Conservation (phyloP, 2,329 filamentous ascomycete genomes). For the Trichoderma brevicompactum region DNA sequence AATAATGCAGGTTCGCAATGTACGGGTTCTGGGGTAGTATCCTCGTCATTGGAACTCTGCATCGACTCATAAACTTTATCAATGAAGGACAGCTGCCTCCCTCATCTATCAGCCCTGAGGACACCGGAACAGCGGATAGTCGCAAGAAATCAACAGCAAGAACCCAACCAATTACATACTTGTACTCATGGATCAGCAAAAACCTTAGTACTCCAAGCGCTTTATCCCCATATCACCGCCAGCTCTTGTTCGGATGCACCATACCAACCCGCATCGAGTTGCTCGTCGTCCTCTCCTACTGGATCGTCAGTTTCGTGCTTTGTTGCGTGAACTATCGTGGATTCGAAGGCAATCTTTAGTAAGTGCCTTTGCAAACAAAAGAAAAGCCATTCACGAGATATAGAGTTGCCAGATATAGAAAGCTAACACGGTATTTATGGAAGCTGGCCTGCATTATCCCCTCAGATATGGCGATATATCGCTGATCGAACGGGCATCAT, state of each 20-base stretch:
- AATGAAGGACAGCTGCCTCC: background rate
- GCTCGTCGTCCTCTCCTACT: background rate
- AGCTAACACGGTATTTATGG: background rate
- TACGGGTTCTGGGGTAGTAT: constrained; percentile 17
- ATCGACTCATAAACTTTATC: background rate
- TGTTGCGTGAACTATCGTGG: constrained; percentile 12
- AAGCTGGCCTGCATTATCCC: constrained; percentile 7
- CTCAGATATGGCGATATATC: constrained; percentile 18
- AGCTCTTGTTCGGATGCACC: constrained; percentile 17
- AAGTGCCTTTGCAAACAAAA: background rate
- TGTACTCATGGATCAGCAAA: constrained; percentile 5
- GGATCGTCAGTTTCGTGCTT: constrained; percentile 15
- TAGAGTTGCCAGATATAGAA: background rate
- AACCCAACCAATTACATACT: background rate
- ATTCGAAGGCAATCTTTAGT: constrained; percentile 19
- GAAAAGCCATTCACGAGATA: too few relatives aligned
- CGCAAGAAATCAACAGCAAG: background rate
- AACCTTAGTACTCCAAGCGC: constrained; percentile 3
- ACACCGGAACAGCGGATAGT: constrained; percentile 13
- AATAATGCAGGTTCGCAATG: background rate
- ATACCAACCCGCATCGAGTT: constrained; percentile 11
- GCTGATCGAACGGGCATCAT: constrained; percentile 9
- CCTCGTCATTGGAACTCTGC: constrained; percentile 7
- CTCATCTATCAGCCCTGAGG: background rate
- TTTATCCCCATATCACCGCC: constrained; percentile 6